These are phyloP conservation scores for Phlegmacium glaucopus DNA, from an alignment of 768 basidiomycete genomes.

Conservation along the genomic window DNA sequence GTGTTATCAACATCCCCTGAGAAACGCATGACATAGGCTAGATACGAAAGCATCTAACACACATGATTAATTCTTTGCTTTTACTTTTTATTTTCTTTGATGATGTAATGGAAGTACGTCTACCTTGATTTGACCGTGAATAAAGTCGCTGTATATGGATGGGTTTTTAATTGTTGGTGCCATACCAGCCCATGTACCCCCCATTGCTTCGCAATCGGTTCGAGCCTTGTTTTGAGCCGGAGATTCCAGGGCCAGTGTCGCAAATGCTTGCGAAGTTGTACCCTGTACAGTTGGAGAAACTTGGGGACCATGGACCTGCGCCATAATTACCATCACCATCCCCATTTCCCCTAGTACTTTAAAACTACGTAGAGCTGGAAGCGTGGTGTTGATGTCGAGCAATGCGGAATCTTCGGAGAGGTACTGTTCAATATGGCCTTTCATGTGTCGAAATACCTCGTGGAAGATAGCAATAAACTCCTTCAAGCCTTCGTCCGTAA, in stretches of 20 bases:
- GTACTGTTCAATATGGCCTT: constrained; percentile 65
- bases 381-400: constrained; percentile 52
- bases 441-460: constrained; percentile 74
- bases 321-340: constrained; percentile 86
- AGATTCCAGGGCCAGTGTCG: constrained; percentile 73
- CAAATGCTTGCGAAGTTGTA: constrained; percentile 76
- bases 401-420: constrained; percentile 63
- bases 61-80: constrained; percentile 2
- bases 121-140: constrained; percentile 92
- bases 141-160: constrained; percentile 75
- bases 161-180: constrained; percentile 72
- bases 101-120: constrained; percentile 8
- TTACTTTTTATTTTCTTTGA: no score
- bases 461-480: constrained; percentile 82
- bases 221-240: constrained; percentile 78
- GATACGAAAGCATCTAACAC: constrained; percentile 80
- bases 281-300: constrained; percentile 64
- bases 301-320: constrained; percentile 71
- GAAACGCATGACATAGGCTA: constrained; percentile 83
- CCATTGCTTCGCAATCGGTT: constrained; percentile 77
- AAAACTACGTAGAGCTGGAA: constrained; percentile 82
- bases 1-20: constrained; percentile 57
- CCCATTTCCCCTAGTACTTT: constrained; percentile 94
- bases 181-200: constrained; percentile 80
- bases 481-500: constrained; percentile 69